Evolutionary conservation across 2,329 filamentous ascomycete species (phyloP), one percentile per base, ranked within the genome.

Genomic region (Eutypa lata): DNA sequence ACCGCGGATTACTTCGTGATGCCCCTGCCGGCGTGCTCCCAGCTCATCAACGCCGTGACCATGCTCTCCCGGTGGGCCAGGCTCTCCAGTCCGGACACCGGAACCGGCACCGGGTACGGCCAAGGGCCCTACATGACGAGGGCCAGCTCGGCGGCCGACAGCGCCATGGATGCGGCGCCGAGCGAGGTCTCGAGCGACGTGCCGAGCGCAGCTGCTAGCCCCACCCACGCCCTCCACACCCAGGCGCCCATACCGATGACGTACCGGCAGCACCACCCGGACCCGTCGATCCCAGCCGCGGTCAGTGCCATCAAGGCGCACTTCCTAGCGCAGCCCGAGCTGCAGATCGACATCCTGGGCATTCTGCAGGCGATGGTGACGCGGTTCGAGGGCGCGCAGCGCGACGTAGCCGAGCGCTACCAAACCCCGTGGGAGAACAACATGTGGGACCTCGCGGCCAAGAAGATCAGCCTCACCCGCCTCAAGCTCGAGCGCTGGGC

Each of bases 61-160:
- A 78, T 80, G 71, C 68, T 81, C 0, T 73, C 76, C 1, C 71
- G 78, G 7, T 81, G 78, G 78, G 73, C 76, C 5, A 78, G 77
- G 43, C 67, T 80, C 0, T 68, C 75, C 0, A 71, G 71, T 0
- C 72, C 72, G 0, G 70, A 70, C 21, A 37, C 45, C 16, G 52
- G 47, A 38, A 10, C 6, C 26, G 26, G 26, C 26, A 31, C 6
- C 26, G 26, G 26, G 26, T 47, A 50, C 33, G 35, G 40, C 3
- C 47, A 52, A 19, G 28, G 45, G 8, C n/a, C 19, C 16, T 26
- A 7, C 31, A 46, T 38, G 49, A 21, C 43, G 14, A 40, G 43
- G 1, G 16, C 44, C 7, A 45, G 24, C 19, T 35, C 51, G 10
- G 33, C 45, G 21, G n/a, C 7, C 44, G n/a, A 47, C 19, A 48